phyloP scores from a whole-genome alignment of 192 early-diverging fungal species.

The Coemansia sp. region DNA sequence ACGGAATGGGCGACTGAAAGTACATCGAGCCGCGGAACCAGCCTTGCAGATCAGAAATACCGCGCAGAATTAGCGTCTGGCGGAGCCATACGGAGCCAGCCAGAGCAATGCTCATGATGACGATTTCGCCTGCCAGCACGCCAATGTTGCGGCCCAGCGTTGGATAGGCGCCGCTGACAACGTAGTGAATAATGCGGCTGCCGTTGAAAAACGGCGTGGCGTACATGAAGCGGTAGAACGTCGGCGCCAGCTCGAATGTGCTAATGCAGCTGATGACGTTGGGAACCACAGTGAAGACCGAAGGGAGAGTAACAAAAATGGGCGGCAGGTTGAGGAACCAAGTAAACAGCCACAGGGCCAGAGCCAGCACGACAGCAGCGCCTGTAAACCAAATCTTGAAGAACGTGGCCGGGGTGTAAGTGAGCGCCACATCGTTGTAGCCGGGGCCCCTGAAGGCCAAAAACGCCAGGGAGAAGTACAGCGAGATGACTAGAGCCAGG shows the following conservation, averaged over 20 bases:
- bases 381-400: slow-evolving; percentile 52
- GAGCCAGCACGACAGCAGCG: slow-evolving; percentile 19
- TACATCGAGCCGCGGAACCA: slow-evolving; percentile 31
- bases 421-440: slow-evolving; percentile 27
- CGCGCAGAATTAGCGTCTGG: slow-evolving; percentile 22
- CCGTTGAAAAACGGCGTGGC: slow-evolving; percentile 59
- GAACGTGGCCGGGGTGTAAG: slow-evolving; percentile 38
- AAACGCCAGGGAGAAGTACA: slow-evolving; percentile 41
- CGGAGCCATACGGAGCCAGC: slow-evolving; percentile 48
- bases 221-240: slow-evolving; percentile 58
- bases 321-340: slow-evolving; percentile 43
- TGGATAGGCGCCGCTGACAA: slow-evolving; percentile 56
- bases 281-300: slow-evolving; percentile 40
- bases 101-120: slow-evolving; percentile 33
- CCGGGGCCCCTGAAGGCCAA: slow-evolving; percentile 39
- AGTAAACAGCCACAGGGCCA: slow-evolving; percentile 40
- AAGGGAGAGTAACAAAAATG: slow-evolving; percentile 28
- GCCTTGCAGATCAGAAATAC: slow-evolving; percentile 38
- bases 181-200: slow-evolving; percentile 39
- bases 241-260: slow-evolving; percentile 55
- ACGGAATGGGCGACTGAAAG: slow-evolving; percentile 36
- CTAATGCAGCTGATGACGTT: slow-evolving; percentile 56
- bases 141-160: slow-evolving; percentile 46
- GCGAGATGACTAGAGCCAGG: slow-evolving; percentile 25
- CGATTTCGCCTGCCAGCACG: slow-evolving; percentile 54